Percentiles rank a stretch among this genome's conserved stretches.
Conservation (phyloP, 768 basidiomycete genomes). For the Boletus rubroflammeus region DNA sequence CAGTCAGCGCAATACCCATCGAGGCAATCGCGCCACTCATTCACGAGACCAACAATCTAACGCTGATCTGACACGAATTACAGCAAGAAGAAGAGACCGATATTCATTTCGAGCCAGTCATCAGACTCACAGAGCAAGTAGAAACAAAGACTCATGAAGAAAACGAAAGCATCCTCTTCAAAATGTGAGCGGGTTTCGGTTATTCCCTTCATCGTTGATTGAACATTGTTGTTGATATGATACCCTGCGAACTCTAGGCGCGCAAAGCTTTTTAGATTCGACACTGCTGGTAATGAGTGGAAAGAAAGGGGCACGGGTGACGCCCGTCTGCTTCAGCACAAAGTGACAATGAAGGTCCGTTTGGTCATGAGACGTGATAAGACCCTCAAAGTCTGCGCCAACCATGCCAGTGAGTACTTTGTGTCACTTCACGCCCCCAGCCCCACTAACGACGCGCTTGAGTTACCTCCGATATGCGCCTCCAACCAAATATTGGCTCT, state of each 20-base stretch:
- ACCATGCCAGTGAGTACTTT: conserved; percentile 76
- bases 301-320: conserved; percentile 98
- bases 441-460: conserved; percentile 6
- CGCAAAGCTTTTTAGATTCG: conserved; percentile 97
- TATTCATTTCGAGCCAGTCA: conserved; percentile 92
- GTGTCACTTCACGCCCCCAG: not conserved
- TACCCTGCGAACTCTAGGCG: conserved; percentile 57
- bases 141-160: conserved; percentile 95
- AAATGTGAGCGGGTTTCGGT: conserved; percentile 65
- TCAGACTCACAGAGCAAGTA: conserved; percentile 93
- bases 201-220: not conserved
- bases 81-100: conserved; percentile 73
- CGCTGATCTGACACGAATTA: conserved; percentile 26
- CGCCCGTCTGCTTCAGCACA: conserved; percentile 88
- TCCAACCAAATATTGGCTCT: conserved; percentile 97
- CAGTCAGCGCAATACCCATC: conserved; percentile 14
- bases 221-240: conserved; percentile 3
- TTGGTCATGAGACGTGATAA: conserved; percentile 99
- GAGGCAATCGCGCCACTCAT: conserved; percentile 28
- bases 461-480: conserved; percentile 89
- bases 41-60: conserved; percentile 20
- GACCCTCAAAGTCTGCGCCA: conserved; percentile 99
- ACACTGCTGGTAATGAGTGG: conserved; percentile 77
- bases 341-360: conserved; percentile 85
- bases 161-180: conserved; percentile 89